Conservation (phyloP, 768 basidiomycete species). For the Termitomyces sp. region DNA sequence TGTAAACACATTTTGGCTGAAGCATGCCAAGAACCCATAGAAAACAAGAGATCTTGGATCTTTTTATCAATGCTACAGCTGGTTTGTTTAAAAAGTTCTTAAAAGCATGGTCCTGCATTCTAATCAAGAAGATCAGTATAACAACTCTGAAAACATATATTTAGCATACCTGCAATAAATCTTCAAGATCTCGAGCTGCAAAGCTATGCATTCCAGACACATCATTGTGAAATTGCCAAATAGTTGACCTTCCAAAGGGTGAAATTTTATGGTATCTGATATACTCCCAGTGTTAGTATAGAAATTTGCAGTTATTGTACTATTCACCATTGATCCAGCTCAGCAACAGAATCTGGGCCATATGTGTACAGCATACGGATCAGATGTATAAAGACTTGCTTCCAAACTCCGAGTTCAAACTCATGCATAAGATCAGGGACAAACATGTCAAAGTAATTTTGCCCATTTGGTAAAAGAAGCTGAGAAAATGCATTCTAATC, state of each 20-base stretch:
- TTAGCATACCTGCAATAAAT: constrained; percentile 30
- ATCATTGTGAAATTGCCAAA: constrained; percentile 27
- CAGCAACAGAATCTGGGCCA: not conserved
- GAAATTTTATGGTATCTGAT: constrained; percentile 26
- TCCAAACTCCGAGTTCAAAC: constrained; percentile 33
- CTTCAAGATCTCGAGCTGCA: constrained; percentile 35
- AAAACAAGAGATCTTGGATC: constrained; percentile 20
- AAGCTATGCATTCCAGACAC: constrained; percentile 28
- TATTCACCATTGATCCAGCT: constrained; percentile 6
- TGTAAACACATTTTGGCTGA: constrained; percentile 27
- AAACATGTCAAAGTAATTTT: constrained; percentile 15
- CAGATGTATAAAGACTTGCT: constrained; percentile 26
- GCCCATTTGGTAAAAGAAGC: constrained; percentile 9
- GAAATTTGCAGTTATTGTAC: not conserved
- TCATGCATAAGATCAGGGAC: constrained; percentile 32
- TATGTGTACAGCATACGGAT: constrained; percentile 22
- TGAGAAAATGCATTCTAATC: constrained; percentile 34
- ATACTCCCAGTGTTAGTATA: not conserved
- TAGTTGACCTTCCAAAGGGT: constrained; percentile 27
- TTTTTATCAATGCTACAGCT: constrained; percentile 15
- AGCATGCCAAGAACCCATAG: constrained; percentile 23
- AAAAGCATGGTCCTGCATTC: constrained; percentile 30
- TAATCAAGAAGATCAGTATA: constrained; percentile 5
- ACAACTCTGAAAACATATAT: not conserved
- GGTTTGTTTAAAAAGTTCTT: constrained; percentile 24